Evolutionary conservation across 257 asterid species (phyloP), one percentile per base, ranked within the genome.

Genomic region (Solanum neorickii): DNA sequence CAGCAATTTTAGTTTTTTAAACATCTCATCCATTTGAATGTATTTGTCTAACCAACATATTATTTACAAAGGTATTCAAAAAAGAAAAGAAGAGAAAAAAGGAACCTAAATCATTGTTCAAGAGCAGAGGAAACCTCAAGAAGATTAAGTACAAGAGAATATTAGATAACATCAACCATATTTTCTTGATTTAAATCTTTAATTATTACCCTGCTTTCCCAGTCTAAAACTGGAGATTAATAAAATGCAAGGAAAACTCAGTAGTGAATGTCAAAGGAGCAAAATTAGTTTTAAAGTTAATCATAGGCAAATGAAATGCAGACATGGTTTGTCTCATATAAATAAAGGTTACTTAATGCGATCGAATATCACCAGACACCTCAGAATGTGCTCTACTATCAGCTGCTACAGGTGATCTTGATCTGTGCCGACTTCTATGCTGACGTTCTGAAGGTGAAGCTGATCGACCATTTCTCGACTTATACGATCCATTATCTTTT

Each of bases 301-400:
- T 33, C 60, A 66, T 11, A 66, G 12, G 62, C 82, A 84, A 42
- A 37, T 41, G 13, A 66, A 66, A 68, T 66, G 82, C 78, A 65
- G 47, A 9, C n/a, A 49, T 25, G 25, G 35, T 20, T 25, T 84
- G 23, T 10, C 75, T 18, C 31, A 69, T 8, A 18, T 13, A 66
- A 87, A 56, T 87, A 69, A 82, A 88, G 88, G 66, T 37, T 44
- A 77, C 52, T 86, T 75, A 89, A 80, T 88, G 91, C 88, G 91
- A 87, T 87, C 87, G 93, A 90, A 92, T 94, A 93, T 94, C 96
- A 94, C 94, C 95, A 92, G 96, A 92, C 93, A 97, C 99, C 99
- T 96, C 96, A 88, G 94, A 91, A 88, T 86, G 97, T 78, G 91
- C 92, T 91, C 97, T 91, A 60, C 90, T 90, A 87, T 91, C 94